Base-by-base conservation (phyloP, 2,329 filamentous ascomycete genomes). In the Didymella glomerata region DNA sequence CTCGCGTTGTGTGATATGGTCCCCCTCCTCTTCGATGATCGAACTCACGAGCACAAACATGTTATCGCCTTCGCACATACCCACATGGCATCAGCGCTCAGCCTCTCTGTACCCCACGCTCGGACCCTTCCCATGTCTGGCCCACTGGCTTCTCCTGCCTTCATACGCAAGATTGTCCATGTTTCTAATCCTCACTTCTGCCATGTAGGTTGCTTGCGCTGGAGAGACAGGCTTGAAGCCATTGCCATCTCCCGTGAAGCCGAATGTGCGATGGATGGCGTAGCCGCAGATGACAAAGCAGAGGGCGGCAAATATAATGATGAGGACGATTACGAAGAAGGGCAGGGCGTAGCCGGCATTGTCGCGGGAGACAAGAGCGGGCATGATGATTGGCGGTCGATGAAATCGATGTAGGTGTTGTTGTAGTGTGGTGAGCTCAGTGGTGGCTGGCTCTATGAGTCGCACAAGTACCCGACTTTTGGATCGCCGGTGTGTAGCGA, bases 171-270 rank as follows among this genome's bases (percentile, higher is more conserved):
- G 25, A 0, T n/a, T 30, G 1, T 63, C 47, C 50, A 67, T 51
- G 34, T 69, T 70, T 44, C 63, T 45, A 0, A 56, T 36, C 28
- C 64, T 45, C 13, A 71, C 68, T 36, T 66, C 66, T 3, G 65
- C 58, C 68, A 71, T 71, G 27, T 71, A 71, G 14, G 62, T 57
- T 18, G 58, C 58, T 40, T 71, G 68, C n/a, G 61, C 65, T 4
- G 20, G 40, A 1, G 52, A 57, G 16, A 57, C 42, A 0, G 53
- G 59, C 48, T 62, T 67, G 45, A 68, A 42, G 1, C 48, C 52
- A 18, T 66, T 64, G 3, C 24, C 46, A 18, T 60, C 51, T 9
- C 30, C 4, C 14, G 27, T 40, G 41, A 68, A 66, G 10, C 65
- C 66, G 42, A 64, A 68, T 14, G 57, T 55, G 9, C 54, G 53